A percentile compares a stretch with the other conserved stretches of the same genome.
phyloP scores from a whole-genome alignment of 1,139 yeast species.

The Suhomyces maxii region DNA sequence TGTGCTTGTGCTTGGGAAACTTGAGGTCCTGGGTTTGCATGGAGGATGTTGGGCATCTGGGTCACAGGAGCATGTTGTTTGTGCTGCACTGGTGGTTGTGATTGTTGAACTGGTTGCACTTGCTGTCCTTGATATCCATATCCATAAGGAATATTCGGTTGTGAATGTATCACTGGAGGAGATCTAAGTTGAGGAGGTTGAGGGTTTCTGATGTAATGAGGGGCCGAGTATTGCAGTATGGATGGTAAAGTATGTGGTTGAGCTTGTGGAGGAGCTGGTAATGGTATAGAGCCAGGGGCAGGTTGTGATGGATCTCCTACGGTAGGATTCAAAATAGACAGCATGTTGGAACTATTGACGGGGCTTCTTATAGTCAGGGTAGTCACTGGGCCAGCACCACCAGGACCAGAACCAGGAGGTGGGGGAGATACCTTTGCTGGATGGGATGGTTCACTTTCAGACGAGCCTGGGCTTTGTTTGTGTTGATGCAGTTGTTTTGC shows the following conservation, averaged over 20 bases:
- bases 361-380: conserved; percentile 1
- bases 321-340: conserved; percentile 6
- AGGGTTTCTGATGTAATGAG: conserved; percentile 2
- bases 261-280: background rate
- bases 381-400: no score
- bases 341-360: conserved; percentile 12
- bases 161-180: conserved; percentile 8
- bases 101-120: background rate
- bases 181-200: conserved; percentile 5
- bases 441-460: conserved; percentile 2
- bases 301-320: background rate
- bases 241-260: conserved; percentile 2
- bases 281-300: background rate
- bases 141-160: conserved; percentile 1
- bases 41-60: background rate
- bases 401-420: background rate
- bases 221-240: conserved; percentile 1
- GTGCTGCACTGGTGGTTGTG: background rate
- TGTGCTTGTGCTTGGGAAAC: background rate
- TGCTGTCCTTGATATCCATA: conserved; percentile 1
- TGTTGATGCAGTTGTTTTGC: conserved; percentile 42
- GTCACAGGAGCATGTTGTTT: background rate
- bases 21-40: background rate
- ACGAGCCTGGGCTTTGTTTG: conserved; percentile 7
- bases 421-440: conserved; percentile 1